Base-by-base conservation (phyloP, 2,329 filamentous ascomycete species). In the Graphium sp. region DNA sequence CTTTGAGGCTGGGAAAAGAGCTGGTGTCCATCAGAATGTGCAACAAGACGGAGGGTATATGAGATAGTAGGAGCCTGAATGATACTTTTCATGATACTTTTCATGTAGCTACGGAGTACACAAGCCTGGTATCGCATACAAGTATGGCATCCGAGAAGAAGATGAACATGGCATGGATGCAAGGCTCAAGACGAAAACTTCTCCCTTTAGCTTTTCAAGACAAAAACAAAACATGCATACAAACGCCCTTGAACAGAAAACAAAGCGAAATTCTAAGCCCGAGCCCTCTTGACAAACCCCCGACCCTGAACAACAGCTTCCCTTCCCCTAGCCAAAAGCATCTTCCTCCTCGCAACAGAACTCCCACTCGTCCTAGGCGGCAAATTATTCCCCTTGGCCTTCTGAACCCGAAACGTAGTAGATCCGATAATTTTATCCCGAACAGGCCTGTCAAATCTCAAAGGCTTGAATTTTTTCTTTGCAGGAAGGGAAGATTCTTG, bases 401-500 rank as follows among this genome's bases (percentile, higher is more conserved):
- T 50, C 5, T 49, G 47, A 35, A 68, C 58, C 13, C 66, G 50
- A 40, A 65, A 72, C 29, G 64, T 55, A 3, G 66, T 71, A 9
- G 55, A 49, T 3, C 65, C 66, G n/a, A 67, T 45, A 28, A 50
- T 47, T 39, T 56, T 48, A 39, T 72, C 66, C 24, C 45, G 47
- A 7, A 57, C 56, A 10, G 45, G 48, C 32, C 47, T 52, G 34
- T 25, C 25, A 16, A 26, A 20, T 13, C 9, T 18, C n/a, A n/a
- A n/a, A n/a, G n/a, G n/a, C n/a, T n/a, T n/a, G n/a, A n/a, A n/a
- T n/a, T n/a, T n/a, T n/a, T n/a, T 11, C 15, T 28, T 32, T 18
- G 8, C 20, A 4, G 18, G 16, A 9, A 12, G 20, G 4, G 11
- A 12, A 18, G 11, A 6, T 11, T 6, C 15, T 14, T 12, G 23